Base-by-base conservation (phyloP, 2,329 filamentous ascomycete species). In the Cladophialophora exuberans region DNA sequence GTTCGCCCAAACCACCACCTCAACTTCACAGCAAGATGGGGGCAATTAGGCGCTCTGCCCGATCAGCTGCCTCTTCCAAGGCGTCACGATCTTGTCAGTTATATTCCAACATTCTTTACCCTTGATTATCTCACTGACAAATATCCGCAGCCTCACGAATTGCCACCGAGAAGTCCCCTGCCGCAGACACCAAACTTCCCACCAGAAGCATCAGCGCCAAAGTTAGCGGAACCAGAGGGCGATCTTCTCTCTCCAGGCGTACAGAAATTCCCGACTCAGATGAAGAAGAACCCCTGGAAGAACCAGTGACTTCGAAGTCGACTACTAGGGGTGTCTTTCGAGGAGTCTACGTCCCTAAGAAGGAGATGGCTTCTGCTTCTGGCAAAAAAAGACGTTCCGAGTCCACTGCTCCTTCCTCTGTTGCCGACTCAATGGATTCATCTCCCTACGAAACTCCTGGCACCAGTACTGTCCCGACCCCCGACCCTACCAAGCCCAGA, bases 401-500 rank as follows among this genome's bases (percentile, higher is more conserved):
- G 72, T 51, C 67, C 67, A 17, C 69, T 70, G 72, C 76, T 22
- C 64, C 73, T 4, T 74, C 72, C 18, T 76, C 75, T 2, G 60
- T 68, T 25, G 70, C 71, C 4, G 70, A 71, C 28, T 67, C 67
- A 7, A 69, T 70, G 25, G 67, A 74, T 49, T 75, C 75, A 50
- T 72, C 73, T 31, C 80, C 77, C 15, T 81, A 79, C 63, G 83
- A 83, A 55, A 88, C 85, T 3, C 84, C 84, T 3, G 80, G 76
- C 31, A 88, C 85, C 17, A 86, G 82, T 67, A 75, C 78, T 50
- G 72, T 76, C 42, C 75, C 73, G 15, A 86, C 83, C 7, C 83
- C 83, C 18, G 72, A 75, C 20, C 43, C 49, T 3, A 28, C 15
- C n/a, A 26, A 31, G 18, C 31, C 49, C 15, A 59, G 55, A 23